Evolutionary conservation across 2,329 filamentous ascomycete genomes (phyloP).

Genomic region (Fusarium aywerte): DNA sequence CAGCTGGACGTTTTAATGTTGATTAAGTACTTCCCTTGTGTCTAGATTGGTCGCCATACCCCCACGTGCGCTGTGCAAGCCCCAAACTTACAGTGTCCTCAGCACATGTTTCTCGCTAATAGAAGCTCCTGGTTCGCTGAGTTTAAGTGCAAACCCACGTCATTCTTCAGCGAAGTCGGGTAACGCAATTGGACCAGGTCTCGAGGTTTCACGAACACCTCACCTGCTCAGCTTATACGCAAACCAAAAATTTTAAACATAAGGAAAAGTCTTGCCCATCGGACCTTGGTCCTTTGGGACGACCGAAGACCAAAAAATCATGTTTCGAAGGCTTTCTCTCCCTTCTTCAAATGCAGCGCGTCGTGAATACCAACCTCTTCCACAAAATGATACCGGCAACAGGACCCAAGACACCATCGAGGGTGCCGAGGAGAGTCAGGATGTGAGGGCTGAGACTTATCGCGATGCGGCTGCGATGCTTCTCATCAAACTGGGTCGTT

Average conservation of each 20-base stretch:
- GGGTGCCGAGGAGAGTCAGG: not conserved
- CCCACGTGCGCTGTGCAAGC: slow-evolving; percentile 5
- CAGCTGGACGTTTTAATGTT: not conserved
- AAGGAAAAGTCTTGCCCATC: slow-evolving; percentile 19
- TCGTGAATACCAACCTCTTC: slow-evolving; percentile 42
- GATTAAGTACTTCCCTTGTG: not conserved
- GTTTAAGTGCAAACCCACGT: slow-evolving; percentile 1
- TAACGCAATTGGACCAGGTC: not conserved
- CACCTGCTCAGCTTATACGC: slow-evolving; percentile 14
- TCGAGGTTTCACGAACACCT: slow-evolving; percentile 5
- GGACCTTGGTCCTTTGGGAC: slow-evolving; percentile 26
- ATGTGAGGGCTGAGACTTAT: slow-evolving; percentile 10
- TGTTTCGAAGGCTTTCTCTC: slow-evolving; percentile 36
- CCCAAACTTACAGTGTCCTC: not conserved
- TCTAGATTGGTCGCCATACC: not conserved
- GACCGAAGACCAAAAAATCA: slow-evolving; percentile 1
- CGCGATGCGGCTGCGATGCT: slow-evolving; percentile 60
- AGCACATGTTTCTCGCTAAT: not conserved
- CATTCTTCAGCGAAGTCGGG: slow-evolving; percentile 1
- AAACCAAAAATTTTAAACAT: slow-evolving; percentile 1
- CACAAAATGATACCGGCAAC: slow-evolving; percentile 32
- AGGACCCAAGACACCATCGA: slow-evolving; percentile 16
- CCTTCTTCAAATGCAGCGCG: slow-evolving; percentile 4
- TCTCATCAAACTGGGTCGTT: slow-evolving; percentile 54
- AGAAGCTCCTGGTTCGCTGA: not conserved